Evolutionary conservation across 2,329 filamentous ascomycete genomes (phyloP), one percentile per base, ranked within the genome.

Genomic region (Sordariomycetes sp.): DNA sequence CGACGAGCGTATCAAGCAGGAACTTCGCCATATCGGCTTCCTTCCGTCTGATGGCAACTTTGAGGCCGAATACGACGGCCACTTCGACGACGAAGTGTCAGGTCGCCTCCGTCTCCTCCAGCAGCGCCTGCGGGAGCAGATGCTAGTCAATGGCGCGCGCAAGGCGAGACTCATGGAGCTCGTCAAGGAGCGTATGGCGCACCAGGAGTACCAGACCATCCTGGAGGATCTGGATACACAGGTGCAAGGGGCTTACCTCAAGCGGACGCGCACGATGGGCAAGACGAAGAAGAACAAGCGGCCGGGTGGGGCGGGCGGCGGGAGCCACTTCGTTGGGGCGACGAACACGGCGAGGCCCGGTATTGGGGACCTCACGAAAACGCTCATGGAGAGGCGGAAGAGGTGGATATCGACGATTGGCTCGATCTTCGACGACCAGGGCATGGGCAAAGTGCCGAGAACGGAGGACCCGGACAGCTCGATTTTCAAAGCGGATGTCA

Each of bases 121-220:
- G 68, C 79, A 82, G 57, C 86, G 90, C 56, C 80, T 99, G 2
- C 88, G 90, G 63, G 85, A 91, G 60, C 87, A 94, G 68, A 88
- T 89, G 70, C 83, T 96, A 59, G 77, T 89, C 71, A 99, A 99
- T 70, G 93, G 92, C 46, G 90, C 93, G 5, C 88, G 91, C 62
- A 97, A 97, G 72, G 80, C 90, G 7, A 84, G 92, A 2, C 78
- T 99, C 12, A 85, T 90, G 1, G 92, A 97, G 43, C 80, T 97
- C 32, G 90, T 94, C 8, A 88, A 91, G 65, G 92, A 96, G 69
- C 86, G 90, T 63, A 93, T 99, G 83, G 94, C 94, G 0, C 87
- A 94, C 73, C 94, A 99, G 69, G 94, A 99, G 70, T 99, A 96
- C 76, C 88, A 87, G 70, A 97, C 91, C 59, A 99, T 99, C 65